Conservation (phyloP, 2,329 filamentous ascomycete genomes). For the Penicillium hesseltinei region DNA sequence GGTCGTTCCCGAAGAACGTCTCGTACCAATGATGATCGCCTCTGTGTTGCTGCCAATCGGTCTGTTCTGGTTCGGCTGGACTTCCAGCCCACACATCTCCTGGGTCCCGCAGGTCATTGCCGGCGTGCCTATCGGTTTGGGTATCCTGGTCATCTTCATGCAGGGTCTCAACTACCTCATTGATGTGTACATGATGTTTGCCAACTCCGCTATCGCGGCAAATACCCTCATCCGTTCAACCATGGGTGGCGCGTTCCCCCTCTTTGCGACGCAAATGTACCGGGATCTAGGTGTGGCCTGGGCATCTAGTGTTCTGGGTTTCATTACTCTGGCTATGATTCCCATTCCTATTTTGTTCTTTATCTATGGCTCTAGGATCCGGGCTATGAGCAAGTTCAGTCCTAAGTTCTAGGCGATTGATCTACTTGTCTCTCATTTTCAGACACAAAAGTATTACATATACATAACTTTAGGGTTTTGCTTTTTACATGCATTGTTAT, state of each 20-base stretch:
- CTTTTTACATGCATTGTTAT: neutral
- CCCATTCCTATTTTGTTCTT: constrained; percentile 52
- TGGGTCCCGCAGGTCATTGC: constrained; percentile 50
- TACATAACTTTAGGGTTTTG: neutral
- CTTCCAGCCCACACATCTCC: constrained; percentile 40
- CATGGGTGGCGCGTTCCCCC: constrained; percentile 36
- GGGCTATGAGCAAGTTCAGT: constrained; percentile 29
- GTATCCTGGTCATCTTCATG: constrained; percentile 46
- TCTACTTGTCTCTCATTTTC: neutral
- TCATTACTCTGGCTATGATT: constrained; percentile 41
- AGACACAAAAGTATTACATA: neutral
- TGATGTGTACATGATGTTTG: constrained; percentile 42
- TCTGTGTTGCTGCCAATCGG: constrained; percentile 45
- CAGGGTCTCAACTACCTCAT: constrained; percentile 46
- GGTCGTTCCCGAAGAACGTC: constrained; percentile 44
- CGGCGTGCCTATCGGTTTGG: constrained; percentile 45
- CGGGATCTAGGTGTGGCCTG: constrained; percentile 39
- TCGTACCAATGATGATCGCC: constrained; percentile 49
- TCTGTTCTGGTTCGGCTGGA: constrained; percentile 54
- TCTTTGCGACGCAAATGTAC: constrained; percentile 40
- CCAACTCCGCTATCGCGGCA: constrained; percentile 42
- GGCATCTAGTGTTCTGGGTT: constrained; percentile 41
- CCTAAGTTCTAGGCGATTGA: constrained; percentile 21
- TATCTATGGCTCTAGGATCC: constrained; percentile 47
- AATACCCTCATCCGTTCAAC: constrained; percentile 38